These are phyloP conservation scores for Cyclanthera cordifolia DNA, from an alignment of 306 rosid genomes.

Conservation along the genomic window DNA sequence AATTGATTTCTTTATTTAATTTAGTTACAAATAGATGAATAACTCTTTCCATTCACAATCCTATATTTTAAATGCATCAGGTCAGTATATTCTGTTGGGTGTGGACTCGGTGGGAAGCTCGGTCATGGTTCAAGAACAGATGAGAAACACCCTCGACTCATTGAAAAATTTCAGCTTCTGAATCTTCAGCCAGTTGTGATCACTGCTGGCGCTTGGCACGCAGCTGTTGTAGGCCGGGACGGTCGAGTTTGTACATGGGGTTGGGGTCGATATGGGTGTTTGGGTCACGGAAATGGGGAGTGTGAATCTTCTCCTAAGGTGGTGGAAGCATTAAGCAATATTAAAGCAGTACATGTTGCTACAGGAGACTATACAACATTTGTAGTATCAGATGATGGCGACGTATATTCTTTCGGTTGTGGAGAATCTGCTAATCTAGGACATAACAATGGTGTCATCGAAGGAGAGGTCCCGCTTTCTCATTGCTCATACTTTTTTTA, in stretches of 20 bases:
- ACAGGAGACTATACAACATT: constrained; percentile 97
- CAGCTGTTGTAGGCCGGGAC: constrained; percentile 87
- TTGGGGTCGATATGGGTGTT: constrained; percentile 94
- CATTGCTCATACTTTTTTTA: constrained; percentile 8
- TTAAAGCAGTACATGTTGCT: constrained; percentile 76
- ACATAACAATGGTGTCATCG: constrained; percentile 36
- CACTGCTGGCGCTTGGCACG: constrained; percentile 98
- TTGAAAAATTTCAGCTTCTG: constrained; percentile 55
- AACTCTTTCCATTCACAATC: neutral
- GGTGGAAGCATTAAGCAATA: constrained; percentile 55
- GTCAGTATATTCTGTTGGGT: constrained; percentile 92
- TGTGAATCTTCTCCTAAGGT: constrained; percentile 81
- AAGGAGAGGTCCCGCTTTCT: constrained; percentile 50
- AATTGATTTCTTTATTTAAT: neutral
- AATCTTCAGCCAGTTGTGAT: constrained; percentile 79
- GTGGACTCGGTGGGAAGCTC: constrained; percentile 96
- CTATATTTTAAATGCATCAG: constrained; percentile 24
- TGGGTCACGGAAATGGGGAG: constrained; percentile 92
- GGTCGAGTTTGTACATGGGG: constrained; percentile 99
- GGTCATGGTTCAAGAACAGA: constrained; percentile 80
- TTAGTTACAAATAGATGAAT: neutral
- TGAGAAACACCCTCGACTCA: constrained; percentile 69
- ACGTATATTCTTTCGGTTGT: constrained; percentile 84
- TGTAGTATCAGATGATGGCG: constrained; percentile 64
- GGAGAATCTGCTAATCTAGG: constrained; percentile 99